Evolutionary conservation across 805 yeast species (phyloP).

Genomic region (Hanseniaspora vineae): DNA sequence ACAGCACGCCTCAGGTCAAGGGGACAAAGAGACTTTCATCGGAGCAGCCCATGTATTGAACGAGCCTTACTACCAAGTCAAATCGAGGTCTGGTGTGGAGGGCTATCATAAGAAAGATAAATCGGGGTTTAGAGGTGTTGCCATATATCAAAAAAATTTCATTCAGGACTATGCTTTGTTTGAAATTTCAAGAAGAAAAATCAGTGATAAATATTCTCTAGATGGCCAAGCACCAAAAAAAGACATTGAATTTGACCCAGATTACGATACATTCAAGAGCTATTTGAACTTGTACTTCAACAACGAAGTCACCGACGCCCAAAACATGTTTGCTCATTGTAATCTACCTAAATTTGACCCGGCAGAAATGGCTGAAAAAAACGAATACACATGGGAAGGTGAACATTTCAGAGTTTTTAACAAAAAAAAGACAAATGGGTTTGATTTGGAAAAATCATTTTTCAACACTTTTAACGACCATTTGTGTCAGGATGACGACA

Average conservation of each 20-base stretch:
- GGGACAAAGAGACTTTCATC: slow-evolving; percentile 67
- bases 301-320: slow-evolving; percentile 5
- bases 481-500: slow-evolving; percentile 1
- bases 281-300: slow-evolving; percentile 3
- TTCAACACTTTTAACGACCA: slow-evolving; percentile 1
- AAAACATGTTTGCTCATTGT: slow-evolving; percentile 26
- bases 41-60: slow-evolving; percentile 48
- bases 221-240: not conserved
- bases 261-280: not conserved
- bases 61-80: slow-evolving; percentile 41
- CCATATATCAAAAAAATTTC: slow-evolving; percentile 33
- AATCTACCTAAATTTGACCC: slow-evolving; percentile 28
- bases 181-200: slow-evolving; percentile 3
- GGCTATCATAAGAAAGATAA: slow-evolving; percentile 21
- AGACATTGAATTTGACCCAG: not conserved
- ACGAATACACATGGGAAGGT: slow-evolving; percentile 10
- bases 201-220: not conserved
- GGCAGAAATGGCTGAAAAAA: slow-evolving; percentile 11
- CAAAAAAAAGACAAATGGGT: slow-evolving; percentile 7
- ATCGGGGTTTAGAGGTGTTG: slow-evolving; percentile 28
- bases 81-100: slow-evolving; percentile 23
- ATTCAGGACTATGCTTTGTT: slow-evolving; percentile 31
- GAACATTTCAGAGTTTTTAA: slow-evolving; percentile 14
- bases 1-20: slow-evolving; percentile 68
- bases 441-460: slow-evolving; percentile 16